phyloP scores from a whole-genome alignment of 164 flowering plant genomes.

The Sedum album region DNA sequence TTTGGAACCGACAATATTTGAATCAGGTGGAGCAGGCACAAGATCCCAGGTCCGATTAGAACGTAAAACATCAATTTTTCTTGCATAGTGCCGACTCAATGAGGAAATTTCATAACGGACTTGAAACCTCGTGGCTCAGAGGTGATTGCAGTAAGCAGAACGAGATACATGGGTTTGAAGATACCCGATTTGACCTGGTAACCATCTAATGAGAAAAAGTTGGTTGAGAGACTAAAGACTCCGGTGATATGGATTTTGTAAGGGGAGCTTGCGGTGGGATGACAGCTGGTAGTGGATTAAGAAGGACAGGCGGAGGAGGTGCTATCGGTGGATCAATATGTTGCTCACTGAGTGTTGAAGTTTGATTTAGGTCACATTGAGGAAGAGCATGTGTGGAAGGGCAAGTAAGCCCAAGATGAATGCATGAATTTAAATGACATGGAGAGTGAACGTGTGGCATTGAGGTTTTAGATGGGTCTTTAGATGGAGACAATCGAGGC shows the following conservation, averaged over 20 bases:
- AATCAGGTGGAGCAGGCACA: background rate
- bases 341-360: background rate
- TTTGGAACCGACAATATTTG: background rate
- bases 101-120: background rate
- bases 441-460: background rate
- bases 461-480: background rate
- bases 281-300: background rate
- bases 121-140: background rate
- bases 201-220: background rate
- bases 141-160: background rate
- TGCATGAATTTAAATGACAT: background rate
- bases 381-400: background rate
- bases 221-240: background rate
- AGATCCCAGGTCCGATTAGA: slow-evolving; percentile 1
- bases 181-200: background rate
- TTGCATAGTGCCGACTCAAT: background rate
- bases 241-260: background rate
- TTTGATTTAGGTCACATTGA: background rate
- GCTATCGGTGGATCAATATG: background rate
- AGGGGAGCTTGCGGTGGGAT: background rate
- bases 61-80: background rate
- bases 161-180: background rate
- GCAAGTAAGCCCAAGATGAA: background rate
- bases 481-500: background rate
- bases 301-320: background rate